Conservation (phyloP, 495 filamentous ascomycete genomes). For the Penicillium paradoxum region DNA sequence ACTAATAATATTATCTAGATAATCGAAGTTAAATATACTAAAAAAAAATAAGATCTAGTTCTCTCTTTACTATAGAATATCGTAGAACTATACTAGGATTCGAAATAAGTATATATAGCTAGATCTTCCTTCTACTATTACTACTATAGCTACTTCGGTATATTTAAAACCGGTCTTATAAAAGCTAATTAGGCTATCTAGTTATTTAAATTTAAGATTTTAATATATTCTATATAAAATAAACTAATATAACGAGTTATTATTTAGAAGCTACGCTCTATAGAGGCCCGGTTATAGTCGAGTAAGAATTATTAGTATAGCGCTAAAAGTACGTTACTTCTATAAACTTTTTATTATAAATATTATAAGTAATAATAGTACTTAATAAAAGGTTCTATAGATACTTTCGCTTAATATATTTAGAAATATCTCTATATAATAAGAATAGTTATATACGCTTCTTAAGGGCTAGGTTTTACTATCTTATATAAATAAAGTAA, state of each 20-base stretch:
- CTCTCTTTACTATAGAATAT: background rate
- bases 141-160: too few relatives aligned
- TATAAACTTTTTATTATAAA: slow-evolving; percentile 15
- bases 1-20: background rate
- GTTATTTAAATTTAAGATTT: background rate
- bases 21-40: background rate
- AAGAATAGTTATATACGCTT: slow-evolving; percentile 27
- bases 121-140: background rate
- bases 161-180: too few relatives aligned
- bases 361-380: slow-evolving; percentile 16
- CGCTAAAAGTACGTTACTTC: slow-evolving; percentile 19
- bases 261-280: background rate
- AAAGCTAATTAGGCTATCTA: too few relatives aligned
- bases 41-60: background rate
- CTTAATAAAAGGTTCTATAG: slow-evolving; percentile 19
- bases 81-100: background rate
- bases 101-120: background rate
- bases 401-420: slow-evolving; percentile 41
- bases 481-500: slow-evolving; percentile 39
- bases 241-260: background rate
- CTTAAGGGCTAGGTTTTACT: slow-evolving; percentile 23
- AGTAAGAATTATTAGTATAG: slow-evolving; percentile 17
- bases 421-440: slow-evolving; percentile 32
- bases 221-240: background rate
- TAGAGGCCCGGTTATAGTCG: slow-evolving; percentile 15